These are phyloP conservation scores for Plectosphaerella cucumerina DNA, from an alignment of 2,329 filamentous ascomycete genomes.

Conservation along the genomic window DNA sequence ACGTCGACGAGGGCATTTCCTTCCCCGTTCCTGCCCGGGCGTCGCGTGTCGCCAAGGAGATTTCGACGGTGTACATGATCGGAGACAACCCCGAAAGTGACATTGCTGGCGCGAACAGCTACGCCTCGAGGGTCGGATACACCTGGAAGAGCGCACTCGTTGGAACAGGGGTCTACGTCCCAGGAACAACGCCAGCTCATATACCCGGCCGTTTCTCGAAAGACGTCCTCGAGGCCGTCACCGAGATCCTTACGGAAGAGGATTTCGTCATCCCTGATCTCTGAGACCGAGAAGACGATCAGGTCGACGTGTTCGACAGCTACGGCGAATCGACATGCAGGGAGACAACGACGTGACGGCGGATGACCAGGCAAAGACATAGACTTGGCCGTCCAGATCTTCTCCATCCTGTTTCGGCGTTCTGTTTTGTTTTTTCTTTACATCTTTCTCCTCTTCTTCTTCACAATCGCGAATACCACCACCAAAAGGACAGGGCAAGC, in stretches of 20 bases:
- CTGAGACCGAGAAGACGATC: too few relatives aligned
- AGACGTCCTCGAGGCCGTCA: constrained; percentile 45
- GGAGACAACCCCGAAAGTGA: constrained; percentile 66
- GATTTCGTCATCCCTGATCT: not conserved
- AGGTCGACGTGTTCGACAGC: too few relatives aligned
- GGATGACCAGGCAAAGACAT: too few relatives aligned
- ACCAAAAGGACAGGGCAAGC: not conserved
- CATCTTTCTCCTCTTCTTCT: not conserved
- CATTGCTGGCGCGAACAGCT: constrained; percentile 64
- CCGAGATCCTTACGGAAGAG: not conserved
- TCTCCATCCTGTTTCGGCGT: not conserved
- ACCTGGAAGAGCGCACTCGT: constrained; percentile 65
- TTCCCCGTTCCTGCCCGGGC: not conserved
- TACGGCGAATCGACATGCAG: too few relatives aligned
- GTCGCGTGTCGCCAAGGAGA: constrained; percentile 5
- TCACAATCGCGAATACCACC: not conserved
- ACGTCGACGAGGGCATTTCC: not conserved
- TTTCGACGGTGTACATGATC: constrained; percentile 66
- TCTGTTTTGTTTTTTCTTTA: not conserved
- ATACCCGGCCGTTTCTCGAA: constrained; percentile 52
- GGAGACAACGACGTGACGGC: too few relatives aligned
- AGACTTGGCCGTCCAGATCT: too few relatives aligned
- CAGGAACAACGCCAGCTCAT: constrained; percentile 38
- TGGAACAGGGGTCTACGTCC: constrained; percentile 61
- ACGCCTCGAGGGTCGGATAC: constrained; percentile 47